phyloP scores from a whole-genome alignment of 805 yeast species.

The Lipomyces chichibuensis region DNA sequence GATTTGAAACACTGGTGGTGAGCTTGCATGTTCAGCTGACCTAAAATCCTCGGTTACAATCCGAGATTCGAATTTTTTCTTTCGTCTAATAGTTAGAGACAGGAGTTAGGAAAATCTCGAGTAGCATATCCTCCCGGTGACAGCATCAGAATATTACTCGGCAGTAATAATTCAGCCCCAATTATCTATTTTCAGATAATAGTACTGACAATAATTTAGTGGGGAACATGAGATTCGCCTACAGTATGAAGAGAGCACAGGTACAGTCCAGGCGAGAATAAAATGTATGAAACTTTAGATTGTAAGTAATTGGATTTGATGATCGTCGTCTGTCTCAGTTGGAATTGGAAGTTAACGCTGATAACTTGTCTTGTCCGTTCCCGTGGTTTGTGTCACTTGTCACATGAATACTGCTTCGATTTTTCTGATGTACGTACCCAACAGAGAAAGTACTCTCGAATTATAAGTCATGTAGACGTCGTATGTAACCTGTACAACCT shows the following conservation, averaged over 20 bases:
- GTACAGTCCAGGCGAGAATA: background rate
- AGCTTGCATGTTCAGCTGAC: background rate
- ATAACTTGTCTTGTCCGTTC: no score
- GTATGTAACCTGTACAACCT: background rate
- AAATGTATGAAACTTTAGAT: background rate
- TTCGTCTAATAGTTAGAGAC: background rate
- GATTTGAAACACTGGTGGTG: background rate
- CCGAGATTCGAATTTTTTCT: background rate
- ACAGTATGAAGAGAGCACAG: background rate
- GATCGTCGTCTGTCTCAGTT: background rate
- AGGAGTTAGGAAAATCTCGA: background rate
- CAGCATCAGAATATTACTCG: background rate
- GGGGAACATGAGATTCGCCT: background rate
- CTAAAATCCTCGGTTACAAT: background rate
- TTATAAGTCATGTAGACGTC: no score
- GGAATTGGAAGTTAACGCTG: background rate
- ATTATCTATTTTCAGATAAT: no score
- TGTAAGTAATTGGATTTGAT: background rate
- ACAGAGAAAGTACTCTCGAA: background rate
- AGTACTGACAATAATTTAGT: background rate
- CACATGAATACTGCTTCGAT: background rate
- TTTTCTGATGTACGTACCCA: background rate
- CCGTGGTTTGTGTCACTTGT: no score
- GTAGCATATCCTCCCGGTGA: background rate
- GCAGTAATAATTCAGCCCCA: no score